These are phyloP conservation scores for Chlamydomonas urium DNA, from an alignment of 139 green algal species.

Conservation along the genomic window DNA sequence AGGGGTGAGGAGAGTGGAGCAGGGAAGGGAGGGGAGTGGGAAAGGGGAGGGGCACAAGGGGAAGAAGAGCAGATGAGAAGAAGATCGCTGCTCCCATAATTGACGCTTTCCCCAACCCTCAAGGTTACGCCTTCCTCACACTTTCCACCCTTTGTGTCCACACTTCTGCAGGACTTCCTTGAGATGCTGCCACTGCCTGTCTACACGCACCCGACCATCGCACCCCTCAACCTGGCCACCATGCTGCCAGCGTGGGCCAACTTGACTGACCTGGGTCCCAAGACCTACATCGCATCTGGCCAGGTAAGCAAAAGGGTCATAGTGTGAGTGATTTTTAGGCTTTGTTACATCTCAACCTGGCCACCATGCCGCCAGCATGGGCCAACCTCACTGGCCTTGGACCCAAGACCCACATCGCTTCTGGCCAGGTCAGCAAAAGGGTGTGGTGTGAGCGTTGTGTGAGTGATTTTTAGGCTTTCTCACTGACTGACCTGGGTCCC, in stretches of 20 bases:
- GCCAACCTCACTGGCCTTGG: conserved; percentile 47
- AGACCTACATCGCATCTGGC: conserved; percentile 49
- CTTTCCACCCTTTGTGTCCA: no score
- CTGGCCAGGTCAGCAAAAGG: conserved; percentile 30
- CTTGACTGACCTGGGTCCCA: conserved; percentile 51
- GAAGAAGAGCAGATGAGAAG: no score
- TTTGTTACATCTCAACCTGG: no score
- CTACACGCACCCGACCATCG: conserved; percentile 32
- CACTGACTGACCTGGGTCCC: no score
- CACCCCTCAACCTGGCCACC: conserved; percentile 47
- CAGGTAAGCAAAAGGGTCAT: no score
- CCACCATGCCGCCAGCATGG: conserved; percentile 16
- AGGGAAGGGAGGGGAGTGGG: no score
- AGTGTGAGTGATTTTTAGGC: no score
- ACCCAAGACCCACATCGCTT: conserved; percentile 51
- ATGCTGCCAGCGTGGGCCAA: conserved; percentile 18
- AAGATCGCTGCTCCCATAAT: background rate
- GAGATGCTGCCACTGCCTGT: conserved; percentile 28
- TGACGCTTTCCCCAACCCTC: background rate
- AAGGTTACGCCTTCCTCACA: no score
- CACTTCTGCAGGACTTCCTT: conserved; percentile 48
- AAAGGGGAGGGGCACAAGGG: no score
- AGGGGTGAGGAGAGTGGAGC: no score
- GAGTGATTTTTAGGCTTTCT: no score
- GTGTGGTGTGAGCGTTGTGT: no score